Evolutionary conservation across 2,329 filamentous ascomycete species (phyloP), one percentile per base, ranked within the genome.

Genomic region (Fusarium sublunatum): DNA sequence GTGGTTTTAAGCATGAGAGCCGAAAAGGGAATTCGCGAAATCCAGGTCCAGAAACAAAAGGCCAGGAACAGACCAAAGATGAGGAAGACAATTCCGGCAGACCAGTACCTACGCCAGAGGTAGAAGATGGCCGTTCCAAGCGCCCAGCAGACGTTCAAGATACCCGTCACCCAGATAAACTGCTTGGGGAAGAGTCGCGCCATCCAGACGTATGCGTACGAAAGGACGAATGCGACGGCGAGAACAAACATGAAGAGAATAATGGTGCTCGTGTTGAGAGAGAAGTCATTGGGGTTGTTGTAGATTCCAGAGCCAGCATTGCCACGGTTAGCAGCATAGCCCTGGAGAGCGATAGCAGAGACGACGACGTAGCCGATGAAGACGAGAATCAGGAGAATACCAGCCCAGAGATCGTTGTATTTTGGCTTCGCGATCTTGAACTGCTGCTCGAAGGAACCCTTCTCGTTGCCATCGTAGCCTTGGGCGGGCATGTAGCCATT

Each of bases 161-260:
- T 94, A 11, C 92, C 92, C 0, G 93, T 96, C 35, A 93, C 86
- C 91, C 92, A 97, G 73, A 97, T 96, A 68, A 97, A 93, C 72
- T 92, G 86, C 78, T 95, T 96, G 4, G 93, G 93, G 65, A 94
- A 94, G 42, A 85, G 78, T 52, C 92, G 87, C 7, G 91, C 91
- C 2, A 88, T 75, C 76, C 87, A 86, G 69, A 97, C 87, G 74
- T 97, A 98, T 22, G 78, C 82, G 72, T 87, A 91, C 32, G 91
- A 93, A 38, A 97, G 79, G 2, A 91, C 83, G 22, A 93, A 82
- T 6, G 92, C 91, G 35, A 93, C 82, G 13, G 80, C 85, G 7
- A 97, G 82, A 7, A 91, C 86, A 73, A 96, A 93, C 31, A 86
- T 83, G 75, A 98, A 96, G 13, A 97, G 83, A 36, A 96, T 86